These are phyloP conservation scores for Rhytidhysteron rufulum DNA, from an alignment of 2,329 filamentous ascomycete species.

Conservation along the genomic window DNA sequence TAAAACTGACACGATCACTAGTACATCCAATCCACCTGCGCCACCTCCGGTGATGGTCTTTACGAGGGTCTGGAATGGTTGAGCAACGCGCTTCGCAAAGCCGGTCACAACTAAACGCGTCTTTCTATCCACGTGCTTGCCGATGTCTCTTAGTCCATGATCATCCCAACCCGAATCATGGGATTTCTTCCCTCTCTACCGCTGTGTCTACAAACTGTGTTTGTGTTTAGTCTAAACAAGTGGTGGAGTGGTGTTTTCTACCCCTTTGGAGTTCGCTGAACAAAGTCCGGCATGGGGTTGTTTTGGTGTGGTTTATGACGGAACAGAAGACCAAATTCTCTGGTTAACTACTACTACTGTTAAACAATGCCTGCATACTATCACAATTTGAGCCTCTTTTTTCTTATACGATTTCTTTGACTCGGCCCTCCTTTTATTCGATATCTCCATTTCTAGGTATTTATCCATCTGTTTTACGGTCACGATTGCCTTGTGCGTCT, in stretches of 20 bases:
- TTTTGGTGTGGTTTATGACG: too few species aligned
- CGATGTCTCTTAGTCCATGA: constrained; percentile 2
- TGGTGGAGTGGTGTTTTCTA: too few species aligned
- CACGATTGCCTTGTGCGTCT: too few species aligned
- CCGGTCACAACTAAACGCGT: constrained; percentile 44
- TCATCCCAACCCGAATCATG: background rate
- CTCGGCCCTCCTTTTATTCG: too few species aligned
- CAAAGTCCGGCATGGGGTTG: too few species aligned
- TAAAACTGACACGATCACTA: constrained; percentile 22
- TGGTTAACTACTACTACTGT: background rate
- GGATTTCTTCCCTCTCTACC: background rate
- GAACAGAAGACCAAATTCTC: background rate
- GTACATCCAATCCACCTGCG: constrained; percentile 99
- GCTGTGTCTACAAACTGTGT: background rate
- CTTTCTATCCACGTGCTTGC: constrained; percentile 7
- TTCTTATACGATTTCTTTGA: too few species aligned
- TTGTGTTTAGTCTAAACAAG: too few species aligned
- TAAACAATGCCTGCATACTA: background rate
- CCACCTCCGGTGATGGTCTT: constrained; percentile 97
- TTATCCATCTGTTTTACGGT: too few species aligned
- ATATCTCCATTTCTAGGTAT: too few species aligned
- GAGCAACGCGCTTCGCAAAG: constrained; percentile 54
- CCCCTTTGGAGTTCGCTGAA: too few species aligned
- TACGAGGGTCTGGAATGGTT: constrained; percentile 87
- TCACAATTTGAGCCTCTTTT: too few species aligned